Evolutionary conservation across 139 green algal genomes (phyloP), one percentile per base, ranked within the genome.

Genomic region (Chloropicon primus): DNA sequence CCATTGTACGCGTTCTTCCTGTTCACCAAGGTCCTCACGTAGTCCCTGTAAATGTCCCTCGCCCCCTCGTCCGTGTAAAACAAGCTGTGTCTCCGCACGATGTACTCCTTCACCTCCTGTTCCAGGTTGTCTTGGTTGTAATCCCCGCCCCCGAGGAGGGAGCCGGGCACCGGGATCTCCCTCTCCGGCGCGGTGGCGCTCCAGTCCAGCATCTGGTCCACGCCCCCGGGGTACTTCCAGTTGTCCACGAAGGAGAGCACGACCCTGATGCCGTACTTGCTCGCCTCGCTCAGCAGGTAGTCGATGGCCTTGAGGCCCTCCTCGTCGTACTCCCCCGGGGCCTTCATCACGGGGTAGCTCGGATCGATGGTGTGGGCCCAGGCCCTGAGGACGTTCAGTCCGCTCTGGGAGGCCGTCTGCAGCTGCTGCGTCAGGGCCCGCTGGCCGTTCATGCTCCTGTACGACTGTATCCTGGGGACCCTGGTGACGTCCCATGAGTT

Each of bases 11-110:
- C 84, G 75, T 85, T 91, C 80, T 83, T 73, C 62, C 27, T 79
- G 80, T 89, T 87, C 28, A 76, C 54, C 21, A 78, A 53, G 24
- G 72, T 73, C 0, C 41, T 62, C 17, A 62, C 41, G 41, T 62
- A 62, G 41, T 62, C 41, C 41, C 41, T 62, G 41, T 62, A 94
- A 27, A 92, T 72, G 24, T 72, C 24, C 25, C 28, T 79, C 22
- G 78, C 79, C n/a, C 53, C 83, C 1, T 74, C 23, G 79, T 94
- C 89, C 17, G 29, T 85, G 81, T 85, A 94, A 81, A 94, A 94
- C 54, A 91, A 80, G 24, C 83, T 81, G 62, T 90, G 85, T 27
- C 89, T 82, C 53, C 26, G 17, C 21, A 78, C 72, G 81, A 92
- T 86, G 26, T 84, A 82, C 28, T 72, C 53, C 72, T 74, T 77